Conservation (phyloP, 2,329 filamentous ascomycete species). For the Rutstroemia sp. region DNA sequence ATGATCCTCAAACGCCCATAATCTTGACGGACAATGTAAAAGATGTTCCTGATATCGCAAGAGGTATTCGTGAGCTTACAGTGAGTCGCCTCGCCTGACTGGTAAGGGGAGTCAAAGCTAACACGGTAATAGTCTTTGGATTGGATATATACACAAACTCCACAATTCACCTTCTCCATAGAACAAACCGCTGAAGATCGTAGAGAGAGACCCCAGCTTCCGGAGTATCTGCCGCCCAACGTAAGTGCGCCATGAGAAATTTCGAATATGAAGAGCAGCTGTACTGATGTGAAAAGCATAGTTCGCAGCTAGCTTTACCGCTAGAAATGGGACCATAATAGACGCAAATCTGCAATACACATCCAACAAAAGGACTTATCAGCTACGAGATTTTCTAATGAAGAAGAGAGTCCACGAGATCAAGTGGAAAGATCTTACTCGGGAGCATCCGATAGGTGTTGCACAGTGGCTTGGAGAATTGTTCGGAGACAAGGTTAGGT, state of each 20-base stretch:
- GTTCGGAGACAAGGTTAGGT: neutral
- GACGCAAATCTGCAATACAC: constrained; percentile 11
- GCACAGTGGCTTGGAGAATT: neutral
- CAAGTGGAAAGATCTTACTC: constrained; percentile 27
- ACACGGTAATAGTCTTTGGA: constrained; percentile 42
- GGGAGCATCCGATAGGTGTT: neutral
- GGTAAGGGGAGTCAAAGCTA: constrained; percentile 18
- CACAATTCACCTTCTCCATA: constrained; percentile 66
- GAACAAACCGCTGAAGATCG: constrained; percentile 31
- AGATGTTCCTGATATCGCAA: constrained; percentile 43
- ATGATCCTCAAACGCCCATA: constrained; percentile 29
- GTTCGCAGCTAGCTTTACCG: constrained; percentile 16
- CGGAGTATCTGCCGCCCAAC: neutral
- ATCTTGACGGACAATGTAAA: constrained; percentile 32
- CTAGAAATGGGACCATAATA: constrained; percentile 19
- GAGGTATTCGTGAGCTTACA: constrained; percentile 55
- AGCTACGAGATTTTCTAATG: neutral
- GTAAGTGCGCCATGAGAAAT: neutral
- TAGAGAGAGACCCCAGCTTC: neutral
- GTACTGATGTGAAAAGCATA: constrained; percentile 7
- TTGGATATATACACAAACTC: constrained; percentile 84
- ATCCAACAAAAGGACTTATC: neutral
- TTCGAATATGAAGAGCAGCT: neutral
- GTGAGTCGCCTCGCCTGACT: constrained; percentile 32
- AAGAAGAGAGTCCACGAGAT: constrained; percentile 40